phyloP scores from a whole-genome alignment of 441 rosid genomes.

The Sinapis alba region DNA sequence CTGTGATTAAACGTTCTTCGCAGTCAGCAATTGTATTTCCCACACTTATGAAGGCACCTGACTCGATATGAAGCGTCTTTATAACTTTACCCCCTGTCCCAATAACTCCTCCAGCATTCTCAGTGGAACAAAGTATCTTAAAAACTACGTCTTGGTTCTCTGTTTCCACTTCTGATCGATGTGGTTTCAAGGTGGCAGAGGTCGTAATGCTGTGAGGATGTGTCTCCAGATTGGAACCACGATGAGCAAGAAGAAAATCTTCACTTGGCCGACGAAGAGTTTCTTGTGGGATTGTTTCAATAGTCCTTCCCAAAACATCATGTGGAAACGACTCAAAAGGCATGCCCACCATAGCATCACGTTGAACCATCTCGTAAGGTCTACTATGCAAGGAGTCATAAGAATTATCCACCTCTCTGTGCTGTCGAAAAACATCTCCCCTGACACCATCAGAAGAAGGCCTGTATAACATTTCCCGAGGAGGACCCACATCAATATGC shows the following conservation, averaged over 20 bases:
- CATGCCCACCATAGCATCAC: constrained; percentile 41
- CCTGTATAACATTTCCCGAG: constrained; percentile 41
- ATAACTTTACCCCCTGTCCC: constrained; percentile 84
- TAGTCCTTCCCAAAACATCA: constrained; percentile 35
- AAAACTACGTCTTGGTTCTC: constrained; percentile 61
- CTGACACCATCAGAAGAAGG: constrained; percentile 48
- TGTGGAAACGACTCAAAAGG: constrained; percentile 37
- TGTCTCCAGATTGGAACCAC: constrained; percentile 41
- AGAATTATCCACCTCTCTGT: constrained; percentile 39
- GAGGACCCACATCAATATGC: constrained; percentile 42
- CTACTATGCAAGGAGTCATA: constrained; percentile 43
- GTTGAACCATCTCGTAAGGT: constrained; percentile 44
- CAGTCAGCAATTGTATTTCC: constrained; percentile 67
- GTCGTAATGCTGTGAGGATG: constrained; percentile 45
- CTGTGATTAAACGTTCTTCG: constrained; percentile 77
- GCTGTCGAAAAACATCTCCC: constrained; percentile 37
- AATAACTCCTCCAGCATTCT: constrained; percentile 81
- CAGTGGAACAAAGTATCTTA: constrained; percentile 74
- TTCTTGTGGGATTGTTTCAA: constrained; percentile 47
- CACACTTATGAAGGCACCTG: constrained; percentile 76
- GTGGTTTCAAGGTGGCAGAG: constrained; percentile 48
- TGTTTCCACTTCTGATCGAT: constrained; percentile 38
- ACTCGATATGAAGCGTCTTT: constrained; percentile 72
- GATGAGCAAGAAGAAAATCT: constrained; percentile 51
- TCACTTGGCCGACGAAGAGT: constrained; percentile 41